phyloP scores from a whole-genome alignment of 306 rosid genomes.

The Luffa aegyptiaca region DNA sequence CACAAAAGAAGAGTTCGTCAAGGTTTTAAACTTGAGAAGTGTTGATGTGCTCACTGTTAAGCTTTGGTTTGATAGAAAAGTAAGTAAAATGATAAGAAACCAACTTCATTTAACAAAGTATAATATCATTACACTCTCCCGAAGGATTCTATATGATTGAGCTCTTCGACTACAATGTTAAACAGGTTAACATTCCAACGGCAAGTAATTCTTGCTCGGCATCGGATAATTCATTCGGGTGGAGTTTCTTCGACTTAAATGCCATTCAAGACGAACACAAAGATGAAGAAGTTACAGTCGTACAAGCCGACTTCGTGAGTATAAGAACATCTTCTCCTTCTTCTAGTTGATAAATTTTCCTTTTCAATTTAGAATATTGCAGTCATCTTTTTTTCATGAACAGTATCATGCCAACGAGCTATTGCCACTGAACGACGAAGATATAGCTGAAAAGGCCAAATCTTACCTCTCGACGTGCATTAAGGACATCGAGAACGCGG shows the following conservation, averaged over 20 bases:
- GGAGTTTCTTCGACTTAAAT: slow-evolving; percentile 49
- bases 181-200: slow-evolving; percentile 43
- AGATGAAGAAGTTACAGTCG: slow-evolving; percentile 26
- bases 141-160: neutral
- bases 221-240: slow-evolving; percentile 30
- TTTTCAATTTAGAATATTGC: neutral
- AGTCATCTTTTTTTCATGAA: neutral
- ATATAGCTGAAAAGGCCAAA: slow-evolving; percentile 23
- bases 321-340: neutral
- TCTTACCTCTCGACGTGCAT: slow-evolving; percentile 40
- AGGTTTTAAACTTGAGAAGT: slow-evolving; percentile 40
- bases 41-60: slow-evolving; percentile 41
- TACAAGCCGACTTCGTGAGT: slow-evolving; percentile 56
- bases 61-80: slow-evolving; percentile 41
- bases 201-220: slow-evolving; percentile 41
- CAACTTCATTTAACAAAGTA: neutral
- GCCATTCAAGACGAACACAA: slow-evolving; percentile 39
- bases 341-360: neutral
- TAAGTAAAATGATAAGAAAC: slow-evolving; percentile 14
- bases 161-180: slow-evolving; percentile 1
- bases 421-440: slow-evolving; percentile 31
- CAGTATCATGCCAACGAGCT: slow-evolving; percentile 49
- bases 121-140: neutral
- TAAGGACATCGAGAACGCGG: slow-evolving; percentile 27
- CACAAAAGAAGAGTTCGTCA: slow-evolving; percentile 45